Evolutionary conservation across 805 yeast genomes (phyloP), one percentile per base, ranked within the genome.

Genomic region (Priceomyces carsonii): DNA sequence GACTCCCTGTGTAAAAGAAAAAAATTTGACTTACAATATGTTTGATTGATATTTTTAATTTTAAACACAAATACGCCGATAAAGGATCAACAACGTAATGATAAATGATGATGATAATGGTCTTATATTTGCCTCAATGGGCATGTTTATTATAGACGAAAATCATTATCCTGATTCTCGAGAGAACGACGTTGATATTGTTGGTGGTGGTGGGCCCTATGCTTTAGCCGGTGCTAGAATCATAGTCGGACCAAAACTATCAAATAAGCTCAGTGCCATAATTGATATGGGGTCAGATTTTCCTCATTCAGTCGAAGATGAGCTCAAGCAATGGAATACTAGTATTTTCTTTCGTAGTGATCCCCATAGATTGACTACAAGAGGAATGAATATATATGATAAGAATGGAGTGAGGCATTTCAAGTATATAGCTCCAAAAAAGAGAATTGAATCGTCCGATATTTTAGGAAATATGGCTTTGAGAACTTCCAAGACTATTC

Each of bases 181-280:
- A 45, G 43, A 39, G 26, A 48, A 62, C 16, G 67, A 64, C 44
- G 55, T 48, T 42, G 57, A 85, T 53, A 69, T 90, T 6, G 68
- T 86, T 30, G 98, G 98, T 0, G 98, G 98, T 2, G 98, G 90
- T 2, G 96, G 95, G 0, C 77, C 91, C 1, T 90, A 75, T 55
- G 89, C 89, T 2, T 75, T 80, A 1, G 62, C 84, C 10, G 96
- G 96, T 0, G 80, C 87, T 0, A 63, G 90, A 16, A 65, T 85
- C 32, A 65, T 79, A 1, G 51, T 75, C 6, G 71, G 77, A 0
- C 38, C 50, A 0, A 43, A 42, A 0, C 39, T 56, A 14, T 61
- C 77, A 0, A 26, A 44, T 3, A 51, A 51, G 6, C 68, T 81
- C n/a, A 72, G 80, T 2, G 84, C 90, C 63, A 75, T 90, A 8